Conservation (phyloP, 2,329 filamentous ascomycete species). For the Exophiala viscosa region DNA sequence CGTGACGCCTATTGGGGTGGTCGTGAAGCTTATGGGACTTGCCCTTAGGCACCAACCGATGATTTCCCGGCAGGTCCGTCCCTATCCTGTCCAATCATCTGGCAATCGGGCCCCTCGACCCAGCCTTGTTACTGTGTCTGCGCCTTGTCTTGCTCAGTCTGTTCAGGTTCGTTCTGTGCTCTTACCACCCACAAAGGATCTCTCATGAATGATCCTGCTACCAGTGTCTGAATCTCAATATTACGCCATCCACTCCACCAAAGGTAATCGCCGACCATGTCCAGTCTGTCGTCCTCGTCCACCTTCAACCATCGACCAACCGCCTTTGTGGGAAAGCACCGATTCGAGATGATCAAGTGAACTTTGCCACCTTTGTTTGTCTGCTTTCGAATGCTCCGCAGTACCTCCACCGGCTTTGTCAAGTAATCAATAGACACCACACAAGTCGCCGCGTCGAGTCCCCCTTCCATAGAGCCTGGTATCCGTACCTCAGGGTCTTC, state of each 20-base stretch:
- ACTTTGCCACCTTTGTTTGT: slow-evolving; percentile 44
- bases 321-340: slow-evolving; percentile 54
- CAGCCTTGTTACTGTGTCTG: not conserved
- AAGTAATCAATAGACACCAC: slow-evolving; percentile 54
- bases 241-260: slow-evolving; percentile 50
- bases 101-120: not conserved
- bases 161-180: slow-evolving; percentile 28
- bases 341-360: slow-evolving; percentile 51
- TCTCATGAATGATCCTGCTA: slow-evolving; percentile 34
- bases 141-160: not conserved
- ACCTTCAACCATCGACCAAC: slow-evolving; percentile 48
- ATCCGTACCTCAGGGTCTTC: slow-evolving; percentile 32
- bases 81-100: not conserved
- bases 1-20: no score
- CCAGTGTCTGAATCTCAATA: slow-evolving; percentile 51
- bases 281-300: slow-evolving; percentile 43
- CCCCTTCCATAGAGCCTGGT: slow-evolving; percentile 5
- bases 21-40: no score
- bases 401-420: slow-evolving; percentile 44
- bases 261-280: slow-evolving; percentile 52
- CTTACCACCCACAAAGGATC: slow-evolving; percentile 47
- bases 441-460: slow-evolving; percentile 47
- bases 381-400: slow-evolving; percentile 39
- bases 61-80: not conserved
- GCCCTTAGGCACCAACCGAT: not conserved